Percentiles rank a stretch among this genome's conserved stretches.
These are phyloP conservation scores for Fomitopsis pinicola DNA, from an alignment of 1,284 basidiomycete species.

Conservation along the genomic window DNA sequence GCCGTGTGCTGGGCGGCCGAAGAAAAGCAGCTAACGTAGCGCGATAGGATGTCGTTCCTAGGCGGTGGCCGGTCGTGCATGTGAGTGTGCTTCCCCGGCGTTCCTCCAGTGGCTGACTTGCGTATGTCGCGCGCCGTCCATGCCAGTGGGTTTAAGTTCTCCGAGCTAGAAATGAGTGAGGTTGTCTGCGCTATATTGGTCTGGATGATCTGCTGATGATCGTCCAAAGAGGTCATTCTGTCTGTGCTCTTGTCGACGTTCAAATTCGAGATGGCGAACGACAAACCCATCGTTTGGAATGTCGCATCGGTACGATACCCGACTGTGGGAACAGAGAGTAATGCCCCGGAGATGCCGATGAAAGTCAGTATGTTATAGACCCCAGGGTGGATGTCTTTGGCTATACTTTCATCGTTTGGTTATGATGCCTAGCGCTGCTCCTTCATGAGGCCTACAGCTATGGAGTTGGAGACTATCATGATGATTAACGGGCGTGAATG, in stretches of 20 bases:
- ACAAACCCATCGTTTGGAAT: constrained; percentile 14
- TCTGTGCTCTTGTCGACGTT: constrained; percentile 10
- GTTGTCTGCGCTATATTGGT: neutral
- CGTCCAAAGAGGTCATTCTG: constrained; percentile 10
- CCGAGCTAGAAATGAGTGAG: constrained; percentile 19
- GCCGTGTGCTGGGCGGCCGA: no score
- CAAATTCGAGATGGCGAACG: constrained; percentile 9
- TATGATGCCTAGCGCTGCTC: no score
- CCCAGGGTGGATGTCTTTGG: neutral
- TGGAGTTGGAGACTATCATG: neutral
- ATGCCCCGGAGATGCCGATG: constrained; percentile 7
- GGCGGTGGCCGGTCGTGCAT: constrained; percentile 6
- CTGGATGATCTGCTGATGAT: neutral
- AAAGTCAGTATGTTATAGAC: constrained; percentile 1
- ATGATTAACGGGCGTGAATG: neutral
- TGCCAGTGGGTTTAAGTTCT: constrained; percentile 18
- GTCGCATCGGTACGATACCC: constrained; percentile 11
- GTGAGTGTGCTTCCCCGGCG: neutral
- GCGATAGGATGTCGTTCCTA: constrained; percentile 8
- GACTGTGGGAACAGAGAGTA: constrained; percentile 7
- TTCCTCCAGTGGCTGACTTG: neutral
- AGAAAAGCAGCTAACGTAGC: no score
- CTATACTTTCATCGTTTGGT: neutral
- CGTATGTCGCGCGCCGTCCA: neutral
- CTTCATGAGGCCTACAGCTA: neutral